Evolutionary conservation across 2,329 filamentous ascomycete genomes (phyloP).

Genomic region (Cladosporium halotolerans): DNA sequence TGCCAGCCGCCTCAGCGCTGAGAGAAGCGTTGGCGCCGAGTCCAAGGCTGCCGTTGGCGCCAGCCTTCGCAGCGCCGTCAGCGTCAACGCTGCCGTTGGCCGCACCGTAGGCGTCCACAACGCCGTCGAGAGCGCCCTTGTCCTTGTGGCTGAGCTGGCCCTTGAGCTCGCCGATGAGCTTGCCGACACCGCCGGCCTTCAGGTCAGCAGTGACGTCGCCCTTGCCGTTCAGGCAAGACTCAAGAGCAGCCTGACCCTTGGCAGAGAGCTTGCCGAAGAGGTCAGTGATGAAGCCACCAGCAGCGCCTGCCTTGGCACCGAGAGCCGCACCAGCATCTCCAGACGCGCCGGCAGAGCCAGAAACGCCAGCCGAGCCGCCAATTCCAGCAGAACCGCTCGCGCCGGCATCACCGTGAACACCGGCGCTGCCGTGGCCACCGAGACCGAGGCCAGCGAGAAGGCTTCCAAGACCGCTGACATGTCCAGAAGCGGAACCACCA

Average conservation of each 20-base stretch:
- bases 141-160: constrained; percentile 1
- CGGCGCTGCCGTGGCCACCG: not conserved
- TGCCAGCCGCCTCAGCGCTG: no score
- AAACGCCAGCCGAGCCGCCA: not conserved
- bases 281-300: constrained; percentile 1
- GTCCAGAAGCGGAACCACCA: not conserved
- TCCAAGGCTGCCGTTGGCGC: not conserved
- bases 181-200: constrained; percentile 18
- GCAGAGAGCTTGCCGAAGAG: constrained; percentile 4
- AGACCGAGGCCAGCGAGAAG: constrained; percentile 6
- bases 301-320: constrained; percentile 3
- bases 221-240: not conserved
- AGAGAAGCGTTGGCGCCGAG: not conserved
- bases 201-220: not conserved
- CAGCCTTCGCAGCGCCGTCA: not conserved
- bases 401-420: not conserved
- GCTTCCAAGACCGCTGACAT: not conserved
- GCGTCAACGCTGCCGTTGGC: not conserved
- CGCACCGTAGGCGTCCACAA: constrained; percentile 3
- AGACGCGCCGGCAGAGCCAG: not conserved
- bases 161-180: constrained; percentile 13
- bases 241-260: not conserved
- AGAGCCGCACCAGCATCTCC: not conserved
- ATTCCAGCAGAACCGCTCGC: no score
- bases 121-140: not conserved